A percentile compares a stretch with the other conserved stretches of the same genome.
Evolutionary conservation across 495 filamentous ascomycete species (phyloP).

Genomic region (Neurospora sp.): DNA sequence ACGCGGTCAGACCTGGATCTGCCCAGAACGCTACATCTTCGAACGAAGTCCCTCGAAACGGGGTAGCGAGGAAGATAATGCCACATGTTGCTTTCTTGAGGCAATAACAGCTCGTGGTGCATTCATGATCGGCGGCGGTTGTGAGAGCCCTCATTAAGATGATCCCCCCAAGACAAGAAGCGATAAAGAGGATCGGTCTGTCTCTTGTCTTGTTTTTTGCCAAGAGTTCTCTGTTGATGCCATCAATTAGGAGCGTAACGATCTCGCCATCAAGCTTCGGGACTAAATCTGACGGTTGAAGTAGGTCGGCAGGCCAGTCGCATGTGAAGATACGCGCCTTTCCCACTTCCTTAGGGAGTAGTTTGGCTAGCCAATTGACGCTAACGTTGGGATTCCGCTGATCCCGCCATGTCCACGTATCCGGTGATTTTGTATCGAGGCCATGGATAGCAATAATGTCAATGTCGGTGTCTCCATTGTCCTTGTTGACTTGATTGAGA

Average conservation of each 20-base stretch:
- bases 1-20: constrained; percentile 5
- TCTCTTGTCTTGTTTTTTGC: not conserved
- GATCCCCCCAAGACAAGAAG: constrained; percentile 27
- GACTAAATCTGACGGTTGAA: too few relatives aligned
- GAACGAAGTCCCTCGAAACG: constrained; percentile 23
- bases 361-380: too few relatives aligned
- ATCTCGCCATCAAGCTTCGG: too few relatives aligned
- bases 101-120: not conserved
- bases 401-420: too few relatives aligned
- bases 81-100: constrained; percentile 12
- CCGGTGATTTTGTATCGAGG: too few relatives aligned
- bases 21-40: constrained; percentile 1
- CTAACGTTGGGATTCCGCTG: too few relatives aligned
- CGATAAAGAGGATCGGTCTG: constrained; percentile 27
- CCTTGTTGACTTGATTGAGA: too few relatives aligned
- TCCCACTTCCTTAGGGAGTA: too few relatives aligned
- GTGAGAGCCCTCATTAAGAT: constrained; percentile 21
- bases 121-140: constrained; percentile 1
- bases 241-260: constrained; percentile 12
- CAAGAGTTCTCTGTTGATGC: constrained; percentile 5
- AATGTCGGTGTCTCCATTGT: too few relatives aligned
- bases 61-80: constrained; percentile 27
- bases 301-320: too few relatives aligned
- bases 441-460: too few relatives aligned
- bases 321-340: too few relatives aligned